phyloP scores from a whole-genome alignment of 1,284 basidiomycete genomes.

The Pseudozyma tsukubaensis region DNA sequence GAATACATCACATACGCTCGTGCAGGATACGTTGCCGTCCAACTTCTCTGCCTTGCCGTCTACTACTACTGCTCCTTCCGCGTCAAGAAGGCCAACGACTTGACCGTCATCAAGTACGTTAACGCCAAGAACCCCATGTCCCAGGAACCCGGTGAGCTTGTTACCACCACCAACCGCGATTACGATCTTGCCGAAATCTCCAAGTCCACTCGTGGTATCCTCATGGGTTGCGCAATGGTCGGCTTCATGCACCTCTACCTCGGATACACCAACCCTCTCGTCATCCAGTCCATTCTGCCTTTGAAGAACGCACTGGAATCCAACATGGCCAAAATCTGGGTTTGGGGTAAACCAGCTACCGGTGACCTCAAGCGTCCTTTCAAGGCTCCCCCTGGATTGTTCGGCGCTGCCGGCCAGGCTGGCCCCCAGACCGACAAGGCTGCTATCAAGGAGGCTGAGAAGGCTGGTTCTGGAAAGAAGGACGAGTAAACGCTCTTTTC shows the following conservation, averaged over 20 bases:
- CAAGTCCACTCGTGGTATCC: conserved; percentile 78
- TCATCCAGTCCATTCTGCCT: conserved; percentile 67
- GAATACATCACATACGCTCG: conserved; percentile 84
- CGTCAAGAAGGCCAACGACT: conserved; percentile 91
- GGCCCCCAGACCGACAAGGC: conserved; percentile 82
- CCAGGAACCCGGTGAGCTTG: conserved; percentile 79
- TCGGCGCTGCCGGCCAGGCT: conserved; percentile 70
- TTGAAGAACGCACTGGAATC: conserved; percentile 67
- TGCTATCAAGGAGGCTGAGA: conserved; percentile 86
- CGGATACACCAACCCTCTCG: conserved; percentile 68
- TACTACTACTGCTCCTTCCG: conserved; percentile 79
- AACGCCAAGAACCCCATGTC: conserved; percentile 72
- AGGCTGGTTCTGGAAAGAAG: conserved; percentile 79
- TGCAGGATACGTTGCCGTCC: conserved; percentile 82
- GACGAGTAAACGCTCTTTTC: conserved; percentile 76
- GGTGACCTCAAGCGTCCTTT: conserved; percentile 93
- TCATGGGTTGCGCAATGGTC: conserved; percentile 69
- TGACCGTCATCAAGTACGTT: conserved; percentile 90
- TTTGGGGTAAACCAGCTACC: conserved; percentile 73
- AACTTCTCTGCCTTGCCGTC: conserved; percentile 76
- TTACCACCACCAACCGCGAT: conserved; percentile 91
- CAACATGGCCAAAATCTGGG: conserved; percentile 68
- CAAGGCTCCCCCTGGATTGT: conserved; percentile 80
- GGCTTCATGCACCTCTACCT: conserved; percentile 68
- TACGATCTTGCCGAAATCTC: conserved; percentile 90